phyloP scores from a whole-genome alignment of 202 grass and related monocot genomes.

The Musa balbisiana region DNA sequence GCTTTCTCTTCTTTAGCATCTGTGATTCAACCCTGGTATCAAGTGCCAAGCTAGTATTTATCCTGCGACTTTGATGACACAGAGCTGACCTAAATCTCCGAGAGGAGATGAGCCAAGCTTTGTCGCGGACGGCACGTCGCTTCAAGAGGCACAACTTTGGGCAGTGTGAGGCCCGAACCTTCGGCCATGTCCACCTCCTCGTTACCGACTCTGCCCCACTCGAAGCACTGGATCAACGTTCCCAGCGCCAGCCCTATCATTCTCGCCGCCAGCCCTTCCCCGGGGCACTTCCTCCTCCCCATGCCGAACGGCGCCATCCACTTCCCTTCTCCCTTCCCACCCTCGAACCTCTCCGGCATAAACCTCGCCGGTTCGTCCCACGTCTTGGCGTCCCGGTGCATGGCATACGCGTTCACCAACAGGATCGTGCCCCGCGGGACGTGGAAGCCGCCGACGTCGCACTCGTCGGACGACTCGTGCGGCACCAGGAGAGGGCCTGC shows the following conservation, averaged over 20 bases:
- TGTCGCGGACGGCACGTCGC: constrained; percentile 32
- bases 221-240: constrained; percentile 49
- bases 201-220: constrained; percentile 26
- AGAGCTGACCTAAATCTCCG: neutral
- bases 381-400: constrained; percentile 34
- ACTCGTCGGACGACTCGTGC: constrained; percentile 34
- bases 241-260: constrained; percentile 25
- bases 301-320: constrained; percentile 56
- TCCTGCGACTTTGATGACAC: too few relatives aligned
- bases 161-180: constrained; percentile 12
- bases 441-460: constrained; percentile 31
- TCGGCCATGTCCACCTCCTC: constrained; percentile 29
- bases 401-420: constrained; percentile 34
- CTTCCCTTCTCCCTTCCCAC: constrained; percentile 10
- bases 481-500: constrained; percentile 31
- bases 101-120: constrained; percentile 19
- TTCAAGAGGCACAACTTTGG: constrained; percentile 30
- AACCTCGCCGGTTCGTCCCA: constrained; percentile 35
- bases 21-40: too few relatives aligned
- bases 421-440: constrained; percentile 35
- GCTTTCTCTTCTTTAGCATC: too few relatives aligned
- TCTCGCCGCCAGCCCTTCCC: constrained; percentile 32
- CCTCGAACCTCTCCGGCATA: constrained; percentile 39
- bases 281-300: constrained; percentile 51
- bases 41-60: too few relatives aligned